Evolutionary conservation across 345 rosid species (phyloP), one percentile per base, ranked within the genome.

Genomic region (Salix purpurea): DNA sequence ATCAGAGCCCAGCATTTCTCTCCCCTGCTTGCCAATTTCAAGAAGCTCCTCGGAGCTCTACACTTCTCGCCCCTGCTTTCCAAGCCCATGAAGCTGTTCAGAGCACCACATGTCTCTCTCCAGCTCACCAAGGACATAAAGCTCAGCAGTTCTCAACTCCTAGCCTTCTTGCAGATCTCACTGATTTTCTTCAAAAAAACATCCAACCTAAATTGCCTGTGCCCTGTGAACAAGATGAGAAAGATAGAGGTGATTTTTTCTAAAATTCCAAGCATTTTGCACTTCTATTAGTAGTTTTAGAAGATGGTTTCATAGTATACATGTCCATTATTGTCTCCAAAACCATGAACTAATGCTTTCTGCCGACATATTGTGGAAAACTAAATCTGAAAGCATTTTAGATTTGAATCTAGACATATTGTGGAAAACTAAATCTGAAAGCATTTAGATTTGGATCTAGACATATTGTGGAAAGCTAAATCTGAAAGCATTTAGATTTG

Each of bases 191-290:
- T 28, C 70, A 73, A 30, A 72, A 71, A 28, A 67, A 72, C 26
- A 52, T 74, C 66, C 78, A 77, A 77, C 72, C 85, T 65, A 34
- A 65, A 74, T 23, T 69, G 46, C 69, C 36, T 10, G 26, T 40
- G 44, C 40, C 60, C 3, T 7, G 19, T 44, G 65, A 36, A 39
- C 72, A 42, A 77, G 61, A 36, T 56, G 66, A 62, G 28, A 67
- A 71, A 42, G 67, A 60, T 30, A 44, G 14, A 69, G 83, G 88
- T 87, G 77, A 67, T 1, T 70, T 26, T 75, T 71, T 50, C 2
- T 28, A 15, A 44, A 75, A 67, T 71, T 74, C n/a, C 19, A 24
- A 4, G 46, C 9, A 30, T 21, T 10, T 44, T 56, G 36, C n/a
- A 1, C 26, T 40, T 39, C 48, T 37, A 37, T 21, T 67, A 39